Conservation (phyloP, 2,329 filamentous ascomycete species). For the Curvularia sp. region DNA sequence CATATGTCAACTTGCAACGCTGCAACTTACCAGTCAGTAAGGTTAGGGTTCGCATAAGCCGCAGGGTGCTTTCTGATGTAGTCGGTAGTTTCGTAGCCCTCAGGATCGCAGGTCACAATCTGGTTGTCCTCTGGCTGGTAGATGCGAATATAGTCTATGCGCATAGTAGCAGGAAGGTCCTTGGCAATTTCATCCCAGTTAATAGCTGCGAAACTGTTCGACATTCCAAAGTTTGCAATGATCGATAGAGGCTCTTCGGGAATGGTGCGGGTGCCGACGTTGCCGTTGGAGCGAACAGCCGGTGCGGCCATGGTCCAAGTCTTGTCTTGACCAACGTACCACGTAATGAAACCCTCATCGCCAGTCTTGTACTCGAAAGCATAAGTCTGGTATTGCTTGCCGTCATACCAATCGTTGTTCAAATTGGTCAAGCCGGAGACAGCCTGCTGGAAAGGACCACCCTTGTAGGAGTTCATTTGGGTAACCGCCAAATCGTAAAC, state of each 20-base stretch:
- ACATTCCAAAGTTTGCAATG: constrained; percentile 75
- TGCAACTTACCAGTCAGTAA: constrained; percentile 66
- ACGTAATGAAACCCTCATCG: constrained; percentile 66
- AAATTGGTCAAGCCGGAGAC: constrained; percentile 62
- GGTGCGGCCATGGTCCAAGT: constrained; percentile 69
- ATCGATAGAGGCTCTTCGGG: constrained; percentile 73
- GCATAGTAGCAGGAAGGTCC: constrained; percentile 68
- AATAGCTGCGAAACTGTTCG: constrained; percentile 68
- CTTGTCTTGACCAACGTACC: constrained; percentile 70
- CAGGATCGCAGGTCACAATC: constrained; percentile 71
- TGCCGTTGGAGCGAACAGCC: constrained; percentile 71
- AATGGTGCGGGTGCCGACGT: constrained; percentile 70
- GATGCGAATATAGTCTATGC: constrained; percentile 74
- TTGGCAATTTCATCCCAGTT: constrained; percentile 64
- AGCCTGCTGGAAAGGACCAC: constrained; percentile 64
- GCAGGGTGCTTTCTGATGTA: constrained; percentile 70
- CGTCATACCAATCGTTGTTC: constrained; percentile 66
- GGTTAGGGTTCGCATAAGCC: constrained; percentile 69
- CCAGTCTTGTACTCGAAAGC: constrained; percentile 66
- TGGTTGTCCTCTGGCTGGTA: constrained; percentile 69
- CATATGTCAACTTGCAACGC: background rate
- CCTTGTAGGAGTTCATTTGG: constrained; percentile 62
- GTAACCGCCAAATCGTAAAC: constrained; percentile 66
- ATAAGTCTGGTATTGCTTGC: constrained; percentile 63
- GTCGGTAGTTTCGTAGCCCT: constrained; percentile 69